phyloP scores from a whole-genome alignment of 2,329 filamentous ascomycete species.

The Chrysoporthe puriensis region DNA sequence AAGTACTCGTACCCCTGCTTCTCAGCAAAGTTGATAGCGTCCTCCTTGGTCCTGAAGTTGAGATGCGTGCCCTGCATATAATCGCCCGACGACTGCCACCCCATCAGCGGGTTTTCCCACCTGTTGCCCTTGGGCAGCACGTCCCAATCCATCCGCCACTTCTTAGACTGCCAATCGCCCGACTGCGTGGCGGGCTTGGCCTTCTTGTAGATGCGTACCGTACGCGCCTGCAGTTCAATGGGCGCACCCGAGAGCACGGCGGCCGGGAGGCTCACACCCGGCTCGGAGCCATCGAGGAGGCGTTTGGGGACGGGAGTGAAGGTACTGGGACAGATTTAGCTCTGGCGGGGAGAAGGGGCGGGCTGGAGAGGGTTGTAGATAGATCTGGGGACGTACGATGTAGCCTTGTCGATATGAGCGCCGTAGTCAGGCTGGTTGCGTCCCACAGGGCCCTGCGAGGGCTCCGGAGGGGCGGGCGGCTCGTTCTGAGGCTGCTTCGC shows the following conservation, averaged over 20 bases:
- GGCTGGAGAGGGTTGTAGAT: background rate
- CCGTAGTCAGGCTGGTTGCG: slow-evolving; percentile 80
- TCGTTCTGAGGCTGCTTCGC: slow-evolving; percentile 32
- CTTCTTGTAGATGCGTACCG: slow-evolving; percentile 91
- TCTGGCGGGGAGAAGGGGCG: background rate
- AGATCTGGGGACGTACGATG: slow-evolving; percentile 68
- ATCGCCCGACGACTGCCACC: slow-evolving; percentile 96
- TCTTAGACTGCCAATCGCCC: slow-evolving; percentile 78
- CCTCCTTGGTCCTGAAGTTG: slow-evolving; percentile 90
- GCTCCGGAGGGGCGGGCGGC: slow-evolving; percentile 41
- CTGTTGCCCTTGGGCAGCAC: slow-evolving; percentile 87
- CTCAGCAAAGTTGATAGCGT: slow-evolving; percentile 92
- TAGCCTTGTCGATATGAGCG: slow-evolving; percentile 81
- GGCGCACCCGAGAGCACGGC: slow-evolving; percentile 91
- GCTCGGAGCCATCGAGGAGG: slow-evolving; percentile 89
- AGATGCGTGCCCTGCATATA: slow-evolving; percentile 92
- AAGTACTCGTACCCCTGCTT: slow-evolving; percentile 99
- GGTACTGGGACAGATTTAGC: slow-evolving; percentile 58
- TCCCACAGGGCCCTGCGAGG: slow-evolving; percentile 39
- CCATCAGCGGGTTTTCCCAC: slow-evolving; percentile 98
- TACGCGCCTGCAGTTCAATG: slow-evolving; percentile 88
- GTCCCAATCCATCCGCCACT: slow-evolving; percentile 99
- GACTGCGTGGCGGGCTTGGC: slow-evolving; percentile 96
- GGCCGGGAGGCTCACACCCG: slow-evolving; percentile 73
- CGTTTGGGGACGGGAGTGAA: slow-evolving; percentile 90